Evolutionary conservation across 345 rosid genomes (phyloP), one percentile per base, ranked within the genome.

Genomic region (Isatis tinctoria): DNA sequence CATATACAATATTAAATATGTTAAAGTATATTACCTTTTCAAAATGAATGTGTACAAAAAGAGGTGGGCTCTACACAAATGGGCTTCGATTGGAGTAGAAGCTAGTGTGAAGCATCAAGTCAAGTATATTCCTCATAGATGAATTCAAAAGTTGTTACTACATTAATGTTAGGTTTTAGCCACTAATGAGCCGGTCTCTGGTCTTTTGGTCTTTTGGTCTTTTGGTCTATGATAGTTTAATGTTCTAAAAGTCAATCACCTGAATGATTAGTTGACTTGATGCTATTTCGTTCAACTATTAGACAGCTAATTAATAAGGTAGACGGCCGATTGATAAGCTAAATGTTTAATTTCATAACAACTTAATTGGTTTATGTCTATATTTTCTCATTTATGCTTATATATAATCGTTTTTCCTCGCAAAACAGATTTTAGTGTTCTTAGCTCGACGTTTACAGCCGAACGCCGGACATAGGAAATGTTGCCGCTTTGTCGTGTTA

Each of bases 401-500:
- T 33, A 33, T 58, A 10, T 35, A 58, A 58, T 16, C 0, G 11
- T 32, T 16, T n/a, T 28, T 4, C 11, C 22, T 16, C 16, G 1
- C 12, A 27, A 28, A 54, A 54, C 60, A 28, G 9, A 59, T 5
- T 32, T 4, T 33, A 58, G 63, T 17, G 63, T 36, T 44, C 16
- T 64, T 44, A 17, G 28, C 11, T 28, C 18, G 69, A 65, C 41
- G 30, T 47, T 40, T 47, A 47, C 26, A 37, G 72, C 72, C 68
- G 68, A 41, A 63, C 40, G 68, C 68, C 72, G 51, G 51, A 67
- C 62, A 53, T 39, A 1, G 62, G 51, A 67, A 53, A 37, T 37
- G 61, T 37, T 53, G 51, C 48, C 16, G 39, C 17, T 53, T 22
- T 53, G 62, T 67, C 72, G 12, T 39, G 27, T 53, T 36, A 8